Evolutionary conservation across 148 eudicot genomes (phyloP).

Genomic region (Fagopyrum esculentum): DNA sequence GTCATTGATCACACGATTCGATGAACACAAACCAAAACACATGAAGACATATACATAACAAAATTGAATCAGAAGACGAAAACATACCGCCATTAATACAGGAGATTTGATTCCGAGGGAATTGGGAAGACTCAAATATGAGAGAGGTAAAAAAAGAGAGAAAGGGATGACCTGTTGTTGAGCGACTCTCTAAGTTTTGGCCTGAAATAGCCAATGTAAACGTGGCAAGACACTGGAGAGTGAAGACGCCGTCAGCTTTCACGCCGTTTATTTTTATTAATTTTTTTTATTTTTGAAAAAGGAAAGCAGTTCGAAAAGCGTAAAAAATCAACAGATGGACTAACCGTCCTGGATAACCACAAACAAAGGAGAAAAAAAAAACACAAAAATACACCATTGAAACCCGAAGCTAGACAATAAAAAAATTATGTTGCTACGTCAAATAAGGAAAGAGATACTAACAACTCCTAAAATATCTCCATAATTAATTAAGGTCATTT

Average conservation of each 20-base stretch:
- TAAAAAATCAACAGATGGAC: too few species aligned
- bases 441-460: too few species aligned
- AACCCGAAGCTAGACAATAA: too few species aligned
- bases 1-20: conserved; percentile 1
- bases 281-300: too few species aligned
- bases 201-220: conserved; percentile 31
- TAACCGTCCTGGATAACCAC: too few species aligned
- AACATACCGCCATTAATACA: conserved; percentile 38
- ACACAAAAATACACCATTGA: too few species aligned
- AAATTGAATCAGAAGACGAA: background rate
- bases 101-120: conserved; percentile 11
- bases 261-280: background rate
- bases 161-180: conserved; percentile 6
- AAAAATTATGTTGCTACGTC: too few species aligned
- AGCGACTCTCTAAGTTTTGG: conserved; percentile 3
- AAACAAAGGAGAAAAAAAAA: too few species aligned
- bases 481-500: too few species aligned
- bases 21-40: conserved; percentile 12
- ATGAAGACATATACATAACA: background rate
- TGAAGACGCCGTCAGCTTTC: background rate
- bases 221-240: conserved; percentile 19
- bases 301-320: too few species aligned
- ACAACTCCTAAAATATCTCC: too few species aligned
- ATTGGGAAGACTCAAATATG: background rate
- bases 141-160: background rate